These are phyloP conservation scores for Didymella exigua DNA, from an alignment of 2,329 filamentous ascomycete species.

Conservation along the genomic window DNA sequence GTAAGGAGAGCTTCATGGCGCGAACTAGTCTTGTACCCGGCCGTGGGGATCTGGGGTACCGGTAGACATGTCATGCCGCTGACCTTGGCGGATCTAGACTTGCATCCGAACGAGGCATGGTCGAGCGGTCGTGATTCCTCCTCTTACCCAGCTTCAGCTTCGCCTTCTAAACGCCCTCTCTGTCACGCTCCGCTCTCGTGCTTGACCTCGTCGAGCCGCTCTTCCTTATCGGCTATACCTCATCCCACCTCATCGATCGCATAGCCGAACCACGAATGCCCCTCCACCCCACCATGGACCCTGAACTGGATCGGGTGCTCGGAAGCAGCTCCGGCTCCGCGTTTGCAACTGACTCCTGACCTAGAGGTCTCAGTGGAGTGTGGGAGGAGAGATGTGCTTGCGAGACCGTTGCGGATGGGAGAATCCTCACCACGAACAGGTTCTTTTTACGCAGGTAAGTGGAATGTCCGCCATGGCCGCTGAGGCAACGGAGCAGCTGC, in stretches of 20 bases:
- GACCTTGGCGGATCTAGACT: neutral
- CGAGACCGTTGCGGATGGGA: too few species aligned
- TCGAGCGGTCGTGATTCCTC: neutral
- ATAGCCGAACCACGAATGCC: neutral
- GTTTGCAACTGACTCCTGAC: neutral
- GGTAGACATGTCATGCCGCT: conserved; percentile 1
- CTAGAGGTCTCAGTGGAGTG: too few species aligned
- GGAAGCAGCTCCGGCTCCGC: conserved; percentile 1
- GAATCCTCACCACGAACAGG: too few species aligned
- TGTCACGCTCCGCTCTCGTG: too few species aligned
- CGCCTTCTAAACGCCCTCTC: too few species aligned
- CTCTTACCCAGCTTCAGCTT: neutral
- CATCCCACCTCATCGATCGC: too few species aligned
- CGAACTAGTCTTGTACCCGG: neutral
- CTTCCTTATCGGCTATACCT: neutral
- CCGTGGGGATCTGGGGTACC: neutral
- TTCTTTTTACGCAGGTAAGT: too few species aligned
- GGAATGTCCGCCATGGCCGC: too few species aligned
- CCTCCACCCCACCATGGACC: conserved; percentile 4
- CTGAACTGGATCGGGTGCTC: neutral
- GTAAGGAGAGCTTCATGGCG: too few species aligned
- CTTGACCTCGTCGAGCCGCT: neutral
- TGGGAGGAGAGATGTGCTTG: too few species aligned
- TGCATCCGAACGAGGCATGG: neutral
- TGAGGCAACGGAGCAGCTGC: too few species aligned